Base-by-base conservation (phyloP, 345 rosid genomes). In the Gossypium australe region DNA sequence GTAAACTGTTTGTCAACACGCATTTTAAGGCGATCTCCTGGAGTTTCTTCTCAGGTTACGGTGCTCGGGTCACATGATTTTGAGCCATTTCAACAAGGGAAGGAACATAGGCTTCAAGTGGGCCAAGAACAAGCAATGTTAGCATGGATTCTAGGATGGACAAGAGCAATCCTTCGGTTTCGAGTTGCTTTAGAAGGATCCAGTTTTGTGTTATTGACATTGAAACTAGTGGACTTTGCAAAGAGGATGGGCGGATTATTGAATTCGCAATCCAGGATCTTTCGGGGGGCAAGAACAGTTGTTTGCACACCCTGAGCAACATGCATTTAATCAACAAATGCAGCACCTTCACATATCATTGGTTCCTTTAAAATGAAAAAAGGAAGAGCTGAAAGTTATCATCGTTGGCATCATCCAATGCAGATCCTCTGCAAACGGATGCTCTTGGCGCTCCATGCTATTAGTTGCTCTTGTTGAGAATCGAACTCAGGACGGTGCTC, bases 401-500 rank as follows among this genome's bases (percentile, higher is more conserved):
- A 29, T 0, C 0, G 7, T 29, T 29, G 4, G 27, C 34, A 34
- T 34, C 41, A 5, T 34, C 7, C 1, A 34, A 5, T 29, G 0
- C 6, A 3, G 0, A 27, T 27, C 3, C 3, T 3, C 3, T 2
- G 29, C 29, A 2, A 29, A 3, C 5, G 4, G 34, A 1, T 29
- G 34, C 34, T 29, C 34, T 27, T 27, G 3, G 29, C 29, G 3
- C 29, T 3, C 29, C 0, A 2, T 27, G 3, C 29, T 3, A 27
- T 0, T 25, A 1, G 27, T 25, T 27, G 91, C 89, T 87, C 85
- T 86, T 80, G 86, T 86, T 86, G 94, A 82, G 87, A 88, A 86
- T 89, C 75, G 86, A 89, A 85, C 92, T 86, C 90, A 88, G 85
- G 86, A 90, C 90, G 90, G 93, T 87, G 94, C 94, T 88, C 94